A percentile compares a stretch with the other conserved stretches of the same genome.
Evolutionary conservation across 1,284 basidiomycete genomes (phyloP).

Genomic region (Wallemia ichthyophaga): DNA sequence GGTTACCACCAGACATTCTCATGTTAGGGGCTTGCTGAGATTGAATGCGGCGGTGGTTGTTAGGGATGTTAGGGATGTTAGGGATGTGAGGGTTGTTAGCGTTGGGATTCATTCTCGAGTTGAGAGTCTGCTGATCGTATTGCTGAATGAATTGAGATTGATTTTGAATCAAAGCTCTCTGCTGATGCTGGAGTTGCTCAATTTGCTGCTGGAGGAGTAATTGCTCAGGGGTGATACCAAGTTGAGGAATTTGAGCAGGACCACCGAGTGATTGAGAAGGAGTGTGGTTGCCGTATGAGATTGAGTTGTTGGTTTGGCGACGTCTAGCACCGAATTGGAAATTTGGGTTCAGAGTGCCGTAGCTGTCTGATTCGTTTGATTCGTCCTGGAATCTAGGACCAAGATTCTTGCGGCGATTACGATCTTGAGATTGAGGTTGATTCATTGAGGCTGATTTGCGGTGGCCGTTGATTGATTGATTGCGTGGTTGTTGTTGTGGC

Average conservation of each 20-base stretch:
- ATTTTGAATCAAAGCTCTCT: conserved; percentile 45
- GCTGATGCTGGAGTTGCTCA: conserved; percentile 63
- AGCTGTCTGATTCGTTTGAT: neutral
- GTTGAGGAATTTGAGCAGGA: neutral
- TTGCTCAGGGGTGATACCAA: conserved; percentile 64
- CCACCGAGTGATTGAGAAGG: neutral
- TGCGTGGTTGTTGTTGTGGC: neutral
- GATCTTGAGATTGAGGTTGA: neutral
- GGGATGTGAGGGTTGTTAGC: too few species aligned
- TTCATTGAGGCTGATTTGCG: neutral
- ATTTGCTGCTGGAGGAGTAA: conserved; percentile 70
- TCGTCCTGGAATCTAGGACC: neutral
- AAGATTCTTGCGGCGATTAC: neutral
- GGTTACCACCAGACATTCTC: conserved; percentile 4
- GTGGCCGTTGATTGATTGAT: neutral
- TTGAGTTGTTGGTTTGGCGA: neutral
- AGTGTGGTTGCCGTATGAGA: neutral
- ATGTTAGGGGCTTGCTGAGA: conserved; percentile 23
- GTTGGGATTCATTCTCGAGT: conserved; percentile 20
- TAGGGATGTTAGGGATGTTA: too few species aligned
- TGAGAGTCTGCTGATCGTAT: conserved; percentile 36
- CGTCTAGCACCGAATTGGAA: conserved; percentile 1
- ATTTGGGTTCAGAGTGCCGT: neutral
- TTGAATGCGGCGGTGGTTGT: conserved; percentile 57
- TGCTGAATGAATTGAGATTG: conserved; percentile 23